These are phyloP conservation scores for Cladosporium sp. DNA, from an alignment of 2,329 filamentous ascomycete genomes.

Conservation along the genomic window DNA sequence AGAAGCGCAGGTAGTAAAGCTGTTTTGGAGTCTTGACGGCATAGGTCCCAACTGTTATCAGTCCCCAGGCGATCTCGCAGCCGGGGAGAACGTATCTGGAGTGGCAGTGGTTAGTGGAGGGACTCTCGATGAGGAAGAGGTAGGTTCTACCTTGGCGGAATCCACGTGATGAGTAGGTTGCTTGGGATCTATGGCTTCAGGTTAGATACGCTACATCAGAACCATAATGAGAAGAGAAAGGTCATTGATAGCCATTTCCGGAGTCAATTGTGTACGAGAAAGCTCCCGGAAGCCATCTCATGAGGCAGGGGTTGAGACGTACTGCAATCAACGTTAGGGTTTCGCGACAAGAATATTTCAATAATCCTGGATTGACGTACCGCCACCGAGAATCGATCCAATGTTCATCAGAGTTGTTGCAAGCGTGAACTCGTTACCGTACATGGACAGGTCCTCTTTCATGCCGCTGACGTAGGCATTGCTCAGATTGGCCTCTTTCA, in stretches of 20 bases:
- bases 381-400: slow-evolving; percentile 36
- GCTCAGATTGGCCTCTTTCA: slow-evolving; percentile 30
- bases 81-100: slow-evolving; percentile 27
- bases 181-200: slow-evolving; percentile 26
- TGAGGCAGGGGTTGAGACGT: no score
- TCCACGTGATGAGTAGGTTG: slow-evolving; percentile 34
- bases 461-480: slow-evolving; percentile 43
- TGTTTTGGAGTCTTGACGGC: slow-evolving; percentile 37
- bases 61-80: slow-evolving; percentile 39
- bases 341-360: no score
- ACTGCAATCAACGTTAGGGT: no score
- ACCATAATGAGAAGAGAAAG: no score
- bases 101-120: no score
- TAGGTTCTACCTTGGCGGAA: slow-evolving; percentile 5
- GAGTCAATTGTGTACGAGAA: no score
- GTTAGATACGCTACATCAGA: no score
- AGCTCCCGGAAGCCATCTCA: no score
- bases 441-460: slow-evolving; percentile 37
- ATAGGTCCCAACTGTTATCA: slow-evolving; percentile 37
- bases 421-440: slow-evolving; percentile 37
- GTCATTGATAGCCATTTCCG: no score
- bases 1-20: slow-evolving; percentile 38
- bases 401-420: slow-evolving; percentile 15
- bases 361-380: no score
- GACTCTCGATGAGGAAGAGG: no score